These are phyloP conservation scores for Geotrichum klebahnii DNA, from an alignment of 1,139 yeast genomes.

Conservation along the genomic window DNA sequence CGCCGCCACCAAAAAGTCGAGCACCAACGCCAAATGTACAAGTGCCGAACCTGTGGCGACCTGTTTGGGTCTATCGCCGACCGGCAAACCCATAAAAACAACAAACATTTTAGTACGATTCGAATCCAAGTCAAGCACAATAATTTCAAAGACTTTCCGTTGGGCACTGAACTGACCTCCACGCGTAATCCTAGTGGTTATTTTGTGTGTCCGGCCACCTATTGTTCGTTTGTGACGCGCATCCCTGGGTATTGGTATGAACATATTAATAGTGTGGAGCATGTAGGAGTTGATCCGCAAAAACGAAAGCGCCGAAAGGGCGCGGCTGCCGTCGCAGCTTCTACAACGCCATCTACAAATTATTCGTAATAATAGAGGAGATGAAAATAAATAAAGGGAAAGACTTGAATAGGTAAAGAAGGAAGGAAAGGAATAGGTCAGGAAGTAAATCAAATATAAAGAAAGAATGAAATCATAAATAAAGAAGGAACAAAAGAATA, in stretches of 20 bases:
- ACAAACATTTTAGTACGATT: slow-evolving; percentile 31
- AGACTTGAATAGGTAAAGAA: too few species aligned
- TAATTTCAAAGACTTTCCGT: slow-evolving; percentile 28
- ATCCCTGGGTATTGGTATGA: slow-evolving; percentile 35
- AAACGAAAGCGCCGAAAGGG: slow-evolving; percentile 21
- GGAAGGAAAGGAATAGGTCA: too few species aligned
- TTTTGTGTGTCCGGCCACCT: slow-evolving; percentile 30
- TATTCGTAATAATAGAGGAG: too few species aligned
- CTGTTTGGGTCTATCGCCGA: slow-evolving; percentile 32
- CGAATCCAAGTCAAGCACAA: slow-evolving; percentile 25
- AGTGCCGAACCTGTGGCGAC: slow-evolving; percentile 34
- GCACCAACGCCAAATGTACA: slow-evolving; percentile 30
- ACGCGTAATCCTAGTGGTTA: slow-evolving; percentile 29
- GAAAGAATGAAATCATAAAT: too few species aligned
- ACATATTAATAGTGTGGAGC: slow-evolving; percentile 32
- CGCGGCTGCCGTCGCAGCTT: slow-evolving; percentile 1
- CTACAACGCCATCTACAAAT: background rate
- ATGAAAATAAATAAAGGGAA: too few species aligned
- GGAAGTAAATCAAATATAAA: too few species aligned
- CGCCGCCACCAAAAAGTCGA: slow-evolving; percentile 30
- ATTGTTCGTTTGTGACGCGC: slow-evolving; percentile 32
- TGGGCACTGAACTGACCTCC: slow-evolving; percentile 27
- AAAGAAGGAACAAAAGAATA: too few species aligned
- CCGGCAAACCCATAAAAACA: slow-evolving; percentile 35
- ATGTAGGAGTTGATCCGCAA: slow-evolving; percentile 32